Percentiles rank a stretch among this genome's conserved stretches.
phyloP scores from a whole-genome alignment of 179 eudicot species.

The Camellia oleifera region DNA sequence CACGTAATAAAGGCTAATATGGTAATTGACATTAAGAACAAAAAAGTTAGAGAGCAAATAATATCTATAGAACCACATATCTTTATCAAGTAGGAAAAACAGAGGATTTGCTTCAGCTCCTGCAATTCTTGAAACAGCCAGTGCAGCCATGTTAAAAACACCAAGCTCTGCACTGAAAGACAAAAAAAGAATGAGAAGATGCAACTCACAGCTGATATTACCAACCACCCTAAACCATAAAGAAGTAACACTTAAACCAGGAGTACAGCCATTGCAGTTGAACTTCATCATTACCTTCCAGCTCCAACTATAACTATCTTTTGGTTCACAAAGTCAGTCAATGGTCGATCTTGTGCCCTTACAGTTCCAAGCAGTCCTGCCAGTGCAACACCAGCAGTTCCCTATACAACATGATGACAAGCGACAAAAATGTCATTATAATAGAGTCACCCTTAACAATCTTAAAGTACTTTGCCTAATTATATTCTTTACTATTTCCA shows the following conservation, averaged over 20 bases:
- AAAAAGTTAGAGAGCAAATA: not conserved
- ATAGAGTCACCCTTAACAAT: not conserved
- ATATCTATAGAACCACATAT: slow-evolving; percentile 41
- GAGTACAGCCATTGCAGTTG: not conserved
- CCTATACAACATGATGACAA: slow-evolving; percentile 39
- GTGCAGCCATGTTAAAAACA: slow-evolving; percentile 83
- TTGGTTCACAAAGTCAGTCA: slow-evolving; percentile 83
- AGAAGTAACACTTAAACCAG: slow-evolving; percentile 8
- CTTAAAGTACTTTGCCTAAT: not conserved
- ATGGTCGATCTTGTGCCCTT: slow-evolving; percentile 92
- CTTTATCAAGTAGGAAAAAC: slow-evolving; percentile 88
- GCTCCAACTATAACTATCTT: slow-evolving; percentile 99
- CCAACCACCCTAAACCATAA: slow-evolving; percentile 4
- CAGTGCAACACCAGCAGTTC: slow-evolving; percentile 98
- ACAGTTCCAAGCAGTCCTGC: slow-evolving; percentile 97
- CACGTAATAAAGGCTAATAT: not conserved
- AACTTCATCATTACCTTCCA: slow-evolving; percentile 61
- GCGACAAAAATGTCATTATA: not conserved
- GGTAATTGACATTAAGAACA: not conserved
- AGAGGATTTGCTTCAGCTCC: slow-evolving; percentile 65
- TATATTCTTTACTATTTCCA: not conserved
- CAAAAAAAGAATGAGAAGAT: slow-evolving; percentile 16
- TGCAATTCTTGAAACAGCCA: slow-evolving; percentile 80
- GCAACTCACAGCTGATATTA: slow-evolving; percentile 9
- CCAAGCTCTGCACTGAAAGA: slow-evolving; percentile 98